Conservation (phyloP, 129 eudicot species). For the Solidago caesia region DNA sequence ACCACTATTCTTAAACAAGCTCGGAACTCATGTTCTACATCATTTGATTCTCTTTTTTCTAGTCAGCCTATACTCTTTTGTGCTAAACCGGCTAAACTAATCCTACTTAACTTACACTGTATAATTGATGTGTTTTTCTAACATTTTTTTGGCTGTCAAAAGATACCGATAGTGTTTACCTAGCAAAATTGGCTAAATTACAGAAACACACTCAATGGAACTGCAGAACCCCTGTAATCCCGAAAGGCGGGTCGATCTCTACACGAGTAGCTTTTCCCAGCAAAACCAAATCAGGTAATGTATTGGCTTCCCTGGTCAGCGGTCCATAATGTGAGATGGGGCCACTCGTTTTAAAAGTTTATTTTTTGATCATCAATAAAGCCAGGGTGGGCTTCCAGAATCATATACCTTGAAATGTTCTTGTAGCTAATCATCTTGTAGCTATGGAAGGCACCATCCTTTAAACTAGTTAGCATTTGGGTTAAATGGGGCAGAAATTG, state of each 20-base stretch:
- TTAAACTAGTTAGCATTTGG: conserved; percentile 97
- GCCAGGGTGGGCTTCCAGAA: conserved; percentile 71
- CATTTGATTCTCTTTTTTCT: too few relatives aligned
- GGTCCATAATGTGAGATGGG: conserved; percentile 92
- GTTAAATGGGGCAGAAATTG: conserved; percentile 94
- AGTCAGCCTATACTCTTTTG: too few relatives aligned
- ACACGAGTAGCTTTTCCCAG: conserved; percentile 80
- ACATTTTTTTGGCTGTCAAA: too few relatives aligned
- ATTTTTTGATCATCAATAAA: conserved; percentile 64
- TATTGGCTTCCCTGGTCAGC: conserved; percentile 81
- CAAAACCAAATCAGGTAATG: conserved; percentile 54
- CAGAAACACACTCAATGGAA: conserved; percentile 41
- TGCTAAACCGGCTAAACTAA: too few relatives aligned
- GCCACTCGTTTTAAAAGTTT: conserved; percentile 71
- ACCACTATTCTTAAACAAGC: too few relatives aligned
- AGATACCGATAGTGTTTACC: background rate
- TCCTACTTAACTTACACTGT: too few relatives aligned
- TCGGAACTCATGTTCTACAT: too few relatives aligned
- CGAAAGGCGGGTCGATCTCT: conserved; percentile 60
- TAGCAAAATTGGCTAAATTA: background rate
- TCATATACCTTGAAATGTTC: too few relatives aligned
- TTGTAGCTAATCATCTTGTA: too few relatives aligned
- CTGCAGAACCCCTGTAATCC: conserved; percentile 52
- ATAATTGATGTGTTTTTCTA: too few relatives aligned
- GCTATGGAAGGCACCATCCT: conserved; percentile 99